Base-by-base conservation (phyloP, 148 eudicot species). In the Bassia scoparia region DNA sequence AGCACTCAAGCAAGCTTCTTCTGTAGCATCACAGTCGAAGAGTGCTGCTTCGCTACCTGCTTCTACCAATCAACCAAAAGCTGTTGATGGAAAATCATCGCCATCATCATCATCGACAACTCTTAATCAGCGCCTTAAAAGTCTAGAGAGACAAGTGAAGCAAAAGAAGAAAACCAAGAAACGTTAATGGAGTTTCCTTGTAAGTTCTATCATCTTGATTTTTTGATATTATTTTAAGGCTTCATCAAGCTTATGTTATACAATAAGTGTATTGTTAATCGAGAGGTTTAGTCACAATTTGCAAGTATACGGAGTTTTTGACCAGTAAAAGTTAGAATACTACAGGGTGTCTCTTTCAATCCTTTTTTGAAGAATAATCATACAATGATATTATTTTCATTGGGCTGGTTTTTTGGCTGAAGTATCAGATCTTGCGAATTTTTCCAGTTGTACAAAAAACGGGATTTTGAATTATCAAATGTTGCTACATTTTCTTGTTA, bases 131-230 rank as follows among this genome's bases (percentile, higher is more conserved):
- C 87, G 96, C 80, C 72, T 94, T 46, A 86, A 52, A 79, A 87
- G 74, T 71, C 79, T 91, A 63, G 98, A 91, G 76, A 84, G 81
- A 77, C 81, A 94, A 76, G 91, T 89, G 67, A 94, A 89, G 69
- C 89, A 85, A 59, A 89, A 79, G 70, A 94, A 86, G 89, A 88
- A 86, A 82, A 81, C 75, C 77, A 87, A 86, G 86, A 91, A 88
- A 84, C 84, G 81, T 72, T 86, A 78, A 88, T 62, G 12, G n/a
- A 12, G 21, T 41, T 23, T 1, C 6, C 46, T 10, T n/a, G 3
- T 27, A 21, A 62, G 46, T 62, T 26, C 9, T 34, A 41, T 61
- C 38, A 41, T 60, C 38, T 76, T 48, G 21, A 37, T 34, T 68
- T n/a, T 43, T 56, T 43, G 49, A 27, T 43, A 77, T 17, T 62